These are phyloP conservation scores for Linderniella brevidens DNA, from an alignment of 257 asterid genomes.

Conservation along the genomic window DNA sequence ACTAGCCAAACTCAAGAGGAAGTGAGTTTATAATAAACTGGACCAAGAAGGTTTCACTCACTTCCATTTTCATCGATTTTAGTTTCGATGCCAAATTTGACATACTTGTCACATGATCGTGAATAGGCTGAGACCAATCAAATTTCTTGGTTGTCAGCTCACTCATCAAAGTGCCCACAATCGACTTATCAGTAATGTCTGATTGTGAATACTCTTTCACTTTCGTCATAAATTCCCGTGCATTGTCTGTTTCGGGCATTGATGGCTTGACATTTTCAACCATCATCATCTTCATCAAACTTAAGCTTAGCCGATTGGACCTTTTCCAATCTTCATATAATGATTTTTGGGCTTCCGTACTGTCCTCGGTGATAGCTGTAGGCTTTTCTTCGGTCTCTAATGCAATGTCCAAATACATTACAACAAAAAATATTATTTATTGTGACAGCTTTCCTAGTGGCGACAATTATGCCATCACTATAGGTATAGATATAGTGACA, in stretches of 20 bases:
- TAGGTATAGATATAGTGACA: too few relatives aligned
- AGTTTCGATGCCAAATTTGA: not conserved
- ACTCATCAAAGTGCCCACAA: too few relatives aligned
- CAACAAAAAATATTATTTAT: not conserved
- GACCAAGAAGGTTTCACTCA: not conserved
- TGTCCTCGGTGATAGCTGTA: not conserved
- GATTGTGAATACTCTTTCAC: not conserved
- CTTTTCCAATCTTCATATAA: not conserved
- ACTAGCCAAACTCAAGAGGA: conserved; percentile 1
- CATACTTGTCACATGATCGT: not conserved
- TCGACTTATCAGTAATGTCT: not conserved
- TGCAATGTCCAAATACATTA: not conserved
- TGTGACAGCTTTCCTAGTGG: too few relatives aligned
- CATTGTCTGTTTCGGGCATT: not conserved
- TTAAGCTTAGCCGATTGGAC: not conserved
- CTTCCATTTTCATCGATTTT: not conserved
- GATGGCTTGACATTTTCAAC: conserved; percentile 1
- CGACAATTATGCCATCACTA: too few relatives aligned
- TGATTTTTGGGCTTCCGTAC: not conserved
- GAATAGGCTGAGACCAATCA: not conserved
- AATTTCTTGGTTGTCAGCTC: conserved; percentile 2
- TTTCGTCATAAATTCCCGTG: not conserved
- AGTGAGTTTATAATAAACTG: conserved; percentile 1
- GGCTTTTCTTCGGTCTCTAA: not conserved
- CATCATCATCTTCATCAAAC: not conserved